Evolutionary conservation across 2,329 filamentous ascomycete species (phyloP), one percentile per base, ranked within the genome.

Genomic region (Xylariaceae sp.): DNA sequence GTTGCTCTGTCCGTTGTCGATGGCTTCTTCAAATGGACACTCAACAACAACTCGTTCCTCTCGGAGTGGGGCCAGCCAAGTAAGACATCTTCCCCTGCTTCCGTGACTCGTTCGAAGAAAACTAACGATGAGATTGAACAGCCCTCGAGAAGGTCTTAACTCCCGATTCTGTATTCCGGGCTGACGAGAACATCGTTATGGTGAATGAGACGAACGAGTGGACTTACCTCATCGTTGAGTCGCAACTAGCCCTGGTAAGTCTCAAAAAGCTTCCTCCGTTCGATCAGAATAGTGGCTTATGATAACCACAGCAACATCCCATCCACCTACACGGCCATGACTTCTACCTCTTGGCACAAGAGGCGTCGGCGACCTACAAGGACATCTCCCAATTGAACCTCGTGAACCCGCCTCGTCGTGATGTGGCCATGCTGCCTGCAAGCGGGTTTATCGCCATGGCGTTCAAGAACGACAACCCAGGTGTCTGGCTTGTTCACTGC

Each of bases 381-480:
- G 62, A 69, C 44, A 72, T 64, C 51, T 68, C 65, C 13, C 58
- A 61, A 30, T 66, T 74, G 3, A 75, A 73, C 56, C 73, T 72
- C 3, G 61, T 70, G 51, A 82, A 81, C 64, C 79, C 80, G 0
- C 73, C 78, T 0, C 73, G 80, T 0, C 72, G 81, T 35, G 81
- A 84, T 63, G 77, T 77, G 0, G 77, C 77, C 7, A 76, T 78
- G 63, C 67, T 83, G 2, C 77, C 78, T 0, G 72, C 69, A 0
- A 69, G 68, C 11, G 81, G 81, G 0, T 80, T 77, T 66, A 62
- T 84, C 2, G 77, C 77, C 2, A 72, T 84, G 41, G 80, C 76
- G 0, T 83, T 82, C 68, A 65, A 74, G 59, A 74, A 77, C 0
- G 77, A 84, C 67, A 83, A 83, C 64, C 81, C 81, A 0, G 81